These are phyloP conservation scores for Neurospora sp. DNA, from an alignment of 495 filamentous ascomycete species.

Conservation along the genomic window DNA sequence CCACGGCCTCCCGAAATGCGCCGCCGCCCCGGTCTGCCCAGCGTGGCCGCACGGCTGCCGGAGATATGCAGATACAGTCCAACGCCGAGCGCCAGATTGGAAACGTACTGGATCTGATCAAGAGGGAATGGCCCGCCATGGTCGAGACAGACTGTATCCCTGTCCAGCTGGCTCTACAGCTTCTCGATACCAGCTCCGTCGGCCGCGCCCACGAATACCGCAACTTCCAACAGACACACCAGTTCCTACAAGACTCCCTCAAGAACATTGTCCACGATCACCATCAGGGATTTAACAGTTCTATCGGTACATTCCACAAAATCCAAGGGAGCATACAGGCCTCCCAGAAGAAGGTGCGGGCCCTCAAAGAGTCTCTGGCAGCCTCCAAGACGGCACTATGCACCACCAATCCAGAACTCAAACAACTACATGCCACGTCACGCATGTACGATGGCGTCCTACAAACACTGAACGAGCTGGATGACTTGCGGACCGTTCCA, in stretches of 20 bases:
- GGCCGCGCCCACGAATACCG: conserved; percentile 80
- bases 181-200: conserved; percentile 89
- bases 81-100: conserved; percentile 38
- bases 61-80: conserved; percentile 12
- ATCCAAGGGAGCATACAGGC: conserved; percentile 88
- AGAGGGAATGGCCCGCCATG: conserved; percentile 87
- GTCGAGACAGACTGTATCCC: conserved; percentile 77
- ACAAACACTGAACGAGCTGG: conserved; percentile 71
- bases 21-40: conserved; percentile 21
- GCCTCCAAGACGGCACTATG: conserved; percentile 73
- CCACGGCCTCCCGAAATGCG: conserved; percentile 14
- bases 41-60: conserved; percentile 18
- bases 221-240: conserved; percentile 70
- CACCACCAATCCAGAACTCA: conserved; percentile 83
- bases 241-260: conserved; percentile 77
- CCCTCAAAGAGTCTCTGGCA: conserved; percentile 71
- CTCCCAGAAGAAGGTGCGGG: conserved; percentile 76
- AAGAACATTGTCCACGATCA: conserved; percentile 98
- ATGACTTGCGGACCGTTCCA: conserved; percentile 81
- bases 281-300: conserved; percentile 98
- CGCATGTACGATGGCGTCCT: conserved; percentile 89
- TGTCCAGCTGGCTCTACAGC: conserved; percentile 81
- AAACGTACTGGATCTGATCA: conserved; percentile 53
- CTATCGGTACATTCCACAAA: conserved; percentile 96
- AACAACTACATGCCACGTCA: conserved; percentile 72